Base-by-base conservation (phyloP, 257 asterid genomes). In the Capsicum rhomboideum region DNA sequence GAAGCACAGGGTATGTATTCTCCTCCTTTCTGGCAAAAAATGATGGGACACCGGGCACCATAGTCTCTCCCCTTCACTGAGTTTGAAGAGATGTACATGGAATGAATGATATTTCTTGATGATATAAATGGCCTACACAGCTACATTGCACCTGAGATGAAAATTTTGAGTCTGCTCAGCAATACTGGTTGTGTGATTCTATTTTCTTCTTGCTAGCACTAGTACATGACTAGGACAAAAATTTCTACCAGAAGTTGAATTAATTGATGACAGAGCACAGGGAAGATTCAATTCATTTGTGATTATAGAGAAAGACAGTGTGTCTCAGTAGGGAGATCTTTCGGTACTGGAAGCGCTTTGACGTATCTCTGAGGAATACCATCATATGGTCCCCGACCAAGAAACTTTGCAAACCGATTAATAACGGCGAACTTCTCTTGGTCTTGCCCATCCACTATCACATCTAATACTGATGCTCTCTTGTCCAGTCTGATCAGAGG, bases 351-450 rank as follows among this genome's bases (percentile, higher is more conserved):
- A 88, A 90, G 86, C 56, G 98, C 98, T 49, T 90, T 90, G 75
- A 94, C 96, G 74, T 91, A 94, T 96, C 98, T 91, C 87, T 91
- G 97, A 16, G 90, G 93, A 77, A 55, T 79, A 83, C 67, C 87
- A 71, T 94, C 97, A 86, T 85, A 84, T 90, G 89, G 97, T 63
- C 93, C 96, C 55, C 97, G 95, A 64, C 96, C 95, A 86, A 94
- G 97, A 81, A 94, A 92, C 89, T 86, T 94, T 31, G 97, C 97
- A 87, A 91, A 92, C 61, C 99, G 92, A 86, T 93, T 93, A 83
- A 96, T 94, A 69, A 91, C 88, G 14, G 95, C 90, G 75, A 91
- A 93, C 89, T 93, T 96, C 90, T 96, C 98, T 79, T 91, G 84
- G 86, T 96, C 99, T 91, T 92, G 99, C 75, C 90, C 88, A 85